Percentiles rank a stretch among this genome's conserved stretches.
Evolutionary conservation across 352 stramenopile species (phyloP).

Genomic region (Plasmopara halstedii): DNA sequence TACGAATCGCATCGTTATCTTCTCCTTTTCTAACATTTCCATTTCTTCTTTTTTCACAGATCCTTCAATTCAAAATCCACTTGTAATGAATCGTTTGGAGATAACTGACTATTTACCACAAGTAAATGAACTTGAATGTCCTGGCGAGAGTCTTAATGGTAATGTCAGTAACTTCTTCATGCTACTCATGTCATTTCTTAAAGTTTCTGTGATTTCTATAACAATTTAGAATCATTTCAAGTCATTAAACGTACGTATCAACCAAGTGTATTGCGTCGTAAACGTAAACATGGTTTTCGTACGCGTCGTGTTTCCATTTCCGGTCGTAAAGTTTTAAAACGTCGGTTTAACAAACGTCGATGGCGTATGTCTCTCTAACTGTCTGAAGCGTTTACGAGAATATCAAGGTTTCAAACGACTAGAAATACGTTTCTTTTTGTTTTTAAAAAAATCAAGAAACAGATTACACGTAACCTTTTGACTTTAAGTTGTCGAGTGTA

Average conservation of each 20-base stretch:
- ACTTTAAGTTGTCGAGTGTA: conserved; percentile 15
- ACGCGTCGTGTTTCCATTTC: conserved; percentile 66
- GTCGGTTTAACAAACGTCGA: conserved; percentile 73
- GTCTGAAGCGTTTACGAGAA: conserved; percentile 11
- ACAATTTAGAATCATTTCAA: conserved; percentile 48
- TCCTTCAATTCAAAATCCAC: conserved; percentile 26
- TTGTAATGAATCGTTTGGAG: conserved; percentile 35
- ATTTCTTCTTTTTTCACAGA: conserved; percentile 14
- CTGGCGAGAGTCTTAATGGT: conserved; percentile 40
- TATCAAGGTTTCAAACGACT: too few species aligned
- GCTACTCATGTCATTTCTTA: not conserved
- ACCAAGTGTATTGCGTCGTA: conserved; percentile 77
- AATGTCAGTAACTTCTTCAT: not conserved
- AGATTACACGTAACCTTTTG: not conserved
- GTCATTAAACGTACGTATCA: conserved; percentile 84
- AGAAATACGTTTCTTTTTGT: too few species aligned
- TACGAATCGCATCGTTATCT: too few species aligned
- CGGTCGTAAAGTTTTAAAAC: conserved; percentile 71
- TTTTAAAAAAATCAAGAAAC: too few species aligned
- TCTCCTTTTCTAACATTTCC: not conserved
- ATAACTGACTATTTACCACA: conserved; percentile 34
- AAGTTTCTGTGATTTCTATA: not conserved
- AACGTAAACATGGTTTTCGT: conserved; percentile 83
- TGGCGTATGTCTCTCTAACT: conserved; percentile 78
- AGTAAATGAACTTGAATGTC: conserved; percentile 35